A percentile compares a stretch with the other conserved stretches of the same genome.
Conservation (phyloP, 1,139 yeast species). For the Debaryomyces nepalensis region DNA sequence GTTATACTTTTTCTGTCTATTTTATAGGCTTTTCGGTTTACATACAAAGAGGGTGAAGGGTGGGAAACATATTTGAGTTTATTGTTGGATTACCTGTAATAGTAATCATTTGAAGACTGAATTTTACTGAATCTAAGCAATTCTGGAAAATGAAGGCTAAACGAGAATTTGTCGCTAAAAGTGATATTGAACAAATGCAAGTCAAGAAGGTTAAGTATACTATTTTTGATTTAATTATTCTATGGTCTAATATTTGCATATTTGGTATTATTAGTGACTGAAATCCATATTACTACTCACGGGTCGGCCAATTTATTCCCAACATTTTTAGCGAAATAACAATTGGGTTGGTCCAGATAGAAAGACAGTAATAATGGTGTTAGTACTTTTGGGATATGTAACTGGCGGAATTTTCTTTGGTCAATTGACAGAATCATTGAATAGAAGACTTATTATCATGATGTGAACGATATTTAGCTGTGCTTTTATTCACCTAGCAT, state of each 20-base stretch:
- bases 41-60: conserved; percentile 48
- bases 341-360: conserved; percentile 36
- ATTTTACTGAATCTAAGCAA: conserved; percentile 39
- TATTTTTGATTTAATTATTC: conserved; percentile 27
- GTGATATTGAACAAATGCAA: conserved; percentile 12
- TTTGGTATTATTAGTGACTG: conserved; percentile 50
- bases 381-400: conserved; percentile 55
- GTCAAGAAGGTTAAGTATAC: conserved; percentile 16
- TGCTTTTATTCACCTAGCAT: conserved; percentile 37
- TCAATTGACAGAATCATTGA: conserved; percentile 47
- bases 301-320: conserved; percentile 60
- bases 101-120: conserved; percentile 37
- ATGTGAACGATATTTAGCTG: conserved; percentile 33
- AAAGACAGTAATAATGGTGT: conserved; percentile 49
- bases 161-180: conserved; percentile 16
- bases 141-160: conserved; percentile 20
- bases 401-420: conserved; percentile 54
- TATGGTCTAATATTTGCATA: conserved; percentile 51
- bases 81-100: conserved; percentile 60
- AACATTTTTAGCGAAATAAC: conserved; percentile 48
- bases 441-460: conserved; percentile 50
- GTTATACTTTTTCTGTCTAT: conserved; percentile 42
- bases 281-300: conserved; percentile 58
- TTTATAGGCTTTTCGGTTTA: conserved; percentile 60
- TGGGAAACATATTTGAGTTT: conserved; percentile 87